Conservation (phyloP, 1,284 basidiomycete species). For the Ganoderma multipileum region DNA sequence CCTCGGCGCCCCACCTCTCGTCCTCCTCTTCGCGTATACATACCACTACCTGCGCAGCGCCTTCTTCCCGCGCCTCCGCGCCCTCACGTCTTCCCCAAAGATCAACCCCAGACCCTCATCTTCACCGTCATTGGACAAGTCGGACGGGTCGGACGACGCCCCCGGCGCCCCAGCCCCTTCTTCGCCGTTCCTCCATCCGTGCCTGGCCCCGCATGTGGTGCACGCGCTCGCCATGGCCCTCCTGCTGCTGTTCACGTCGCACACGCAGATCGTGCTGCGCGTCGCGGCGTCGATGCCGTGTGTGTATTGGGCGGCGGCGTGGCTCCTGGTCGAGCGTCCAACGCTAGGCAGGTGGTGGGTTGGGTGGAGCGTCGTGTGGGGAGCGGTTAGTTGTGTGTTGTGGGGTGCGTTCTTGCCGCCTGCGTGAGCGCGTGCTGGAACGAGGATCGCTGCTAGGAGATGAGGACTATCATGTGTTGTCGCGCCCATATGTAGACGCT, state of each 20-base stretch:
- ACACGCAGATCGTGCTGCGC: slow-evolving; percentile 92
- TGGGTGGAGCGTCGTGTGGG: slow-evolving; percentile 82
- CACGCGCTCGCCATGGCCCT: slow-evolving; percentile 68
- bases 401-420: slow-evolving; percentile 93
- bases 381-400: slow-evolving; percentile 71
- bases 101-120: slow-evolving; percentile 8
- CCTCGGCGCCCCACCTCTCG: slow-evolving; percentile 77
- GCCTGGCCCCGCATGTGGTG: slow-evolving; percentile 68
- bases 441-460: too few relatives aligned
- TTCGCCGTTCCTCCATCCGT: slow-evolving; percentile 44
- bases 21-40: slow-evolving; percentile 56
- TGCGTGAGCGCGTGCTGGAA: slow-evolving; percentile 53
- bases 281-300: slow-evolving; percentile 82
- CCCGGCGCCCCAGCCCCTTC: slow-evolving; percentile 13
- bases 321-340: slow-evolving; percentile 59
- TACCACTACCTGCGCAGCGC: slow-evolving; percentile 43
- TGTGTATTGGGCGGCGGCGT: slow-evolving; percentile 85
- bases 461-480: too few relatives aligned
- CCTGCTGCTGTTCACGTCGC: slow-evolving; percentile 80
- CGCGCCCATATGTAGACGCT: too few relatives aligned
- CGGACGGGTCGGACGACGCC: not conserved
- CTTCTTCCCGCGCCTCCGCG: slow-evolving; percentile 26
- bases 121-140: not conserved
- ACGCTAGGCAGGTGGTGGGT: slow-evolving; percentile 64
- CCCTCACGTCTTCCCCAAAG: slow-evolving; percentile 25